These are phyloP conservation scores for Camellia japonica DNA, from an alignment of 148 eudicot genomes.

Conservation along the genomic window DNA sequence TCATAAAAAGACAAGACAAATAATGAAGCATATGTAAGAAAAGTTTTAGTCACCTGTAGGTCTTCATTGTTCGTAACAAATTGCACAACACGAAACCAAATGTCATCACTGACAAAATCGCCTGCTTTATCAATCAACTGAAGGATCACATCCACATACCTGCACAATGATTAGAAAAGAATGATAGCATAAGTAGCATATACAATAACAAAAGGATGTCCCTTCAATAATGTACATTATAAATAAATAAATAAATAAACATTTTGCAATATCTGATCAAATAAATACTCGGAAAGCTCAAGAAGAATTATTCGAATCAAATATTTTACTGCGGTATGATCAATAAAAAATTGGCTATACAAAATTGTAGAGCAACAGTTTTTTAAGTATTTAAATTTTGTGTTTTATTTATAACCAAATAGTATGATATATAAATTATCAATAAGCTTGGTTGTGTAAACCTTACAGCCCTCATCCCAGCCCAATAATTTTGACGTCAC, in stretches of 20 bases:
- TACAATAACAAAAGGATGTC: neutral
- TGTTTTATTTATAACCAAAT: neutral
- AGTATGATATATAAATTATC: no score
- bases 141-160: constrained; percentile 99
- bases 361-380: neutral
- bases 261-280: neutral
- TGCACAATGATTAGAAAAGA: constrained; percentile 25
- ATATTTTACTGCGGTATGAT: neutral
- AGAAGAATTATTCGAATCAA: neutral
- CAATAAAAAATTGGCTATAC: neutral
- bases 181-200: neutral
- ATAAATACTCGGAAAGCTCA: no score
- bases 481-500: constrained; percentile 2
- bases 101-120: constrained; percentile 98
- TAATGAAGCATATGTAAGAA: neutral
- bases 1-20: constrained; percentile 11
- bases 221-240: neutral
- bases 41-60: constrained; percentile 59
- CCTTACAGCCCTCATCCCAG: neutral
- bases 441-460: neutral
- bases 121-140: constrained; percentile 99
- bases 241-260: neutral
- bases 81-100: constrained; percentile 58
- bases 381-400: neutral
- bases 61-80: constrained; percentile 98